These are phyloP conservation scores for Colletotrichum sp. DNA, from an alignment of 2,329 filamentous ascomycete genomes.

Conservation along the genomic window DNA sequence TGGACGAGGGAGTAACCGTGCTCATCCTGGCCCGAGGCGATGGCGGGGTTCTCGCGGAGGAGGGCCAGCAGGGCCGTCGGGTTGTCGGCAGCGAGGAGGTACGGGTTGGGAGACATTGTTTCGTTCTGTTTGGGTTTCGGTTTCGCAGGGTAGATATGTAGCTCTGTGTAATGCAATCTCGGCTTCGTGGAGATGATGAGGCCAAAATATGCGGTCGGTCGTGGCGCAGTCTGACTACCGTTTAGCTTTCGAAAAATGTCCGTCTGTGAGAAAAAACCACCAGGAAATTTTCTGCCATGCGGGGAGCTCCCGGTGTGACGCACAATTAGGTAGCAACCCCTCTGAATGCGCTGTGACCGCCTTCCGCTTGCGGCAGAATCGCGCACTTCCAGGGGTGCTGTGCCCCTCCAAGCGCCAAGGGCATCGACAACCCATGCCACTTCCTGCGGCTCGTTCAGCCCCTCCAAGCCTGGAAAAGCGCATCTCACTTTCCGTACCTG, in stretches of 20 bases:
- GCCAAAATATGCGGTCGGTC: background rate
- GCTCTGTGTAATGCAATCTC: background rate
- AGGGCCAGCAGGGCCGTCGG: slow-evolving; percentile 75
- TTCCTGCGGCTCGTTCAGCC: background rate
- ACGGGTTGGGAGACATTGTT: slow-evolving; percentile 64
- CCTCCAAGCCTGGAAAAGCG: background rate
- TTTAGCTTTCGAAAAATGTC: background rate
- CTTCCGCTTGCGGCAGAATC: background rate
- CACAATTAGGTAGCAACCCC: background rate
- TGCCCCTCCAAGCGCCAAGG: slow-evolving; percentile 4
- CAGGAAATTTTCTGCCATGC: slow-evolving; percentile 22
- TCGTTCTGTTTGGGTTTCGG: background rate
- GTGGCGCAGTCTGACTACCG: background rate
- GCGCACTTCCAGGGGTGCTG: background rate
- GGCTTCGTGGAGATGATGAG: background rate
- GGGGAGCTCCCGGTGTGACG: slow-evolving; percentile 18
- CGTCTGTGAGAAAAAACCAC: background rate
- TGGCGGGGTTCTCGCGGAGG: slow-evolving; percentile 74
- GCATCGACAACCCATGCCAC: background rate
- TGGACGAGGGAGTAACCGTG: slow-evolving; percentile 96
- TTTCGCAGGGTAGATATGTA: background rate
- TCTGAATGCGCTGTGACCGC: slow-evolving; percentile 5
- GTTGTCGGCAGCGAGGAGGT: slow-evolving; percentile 83
- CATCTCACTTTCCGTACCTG: background rate
- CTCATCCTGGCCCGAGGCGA: slow-evolving; percentile 82